Evolutionary conservation across 352 stramenopile species (phyloP), one percentile per base, ranked within the genome.

Genomic region (Phytophthora melonis): DNA sequence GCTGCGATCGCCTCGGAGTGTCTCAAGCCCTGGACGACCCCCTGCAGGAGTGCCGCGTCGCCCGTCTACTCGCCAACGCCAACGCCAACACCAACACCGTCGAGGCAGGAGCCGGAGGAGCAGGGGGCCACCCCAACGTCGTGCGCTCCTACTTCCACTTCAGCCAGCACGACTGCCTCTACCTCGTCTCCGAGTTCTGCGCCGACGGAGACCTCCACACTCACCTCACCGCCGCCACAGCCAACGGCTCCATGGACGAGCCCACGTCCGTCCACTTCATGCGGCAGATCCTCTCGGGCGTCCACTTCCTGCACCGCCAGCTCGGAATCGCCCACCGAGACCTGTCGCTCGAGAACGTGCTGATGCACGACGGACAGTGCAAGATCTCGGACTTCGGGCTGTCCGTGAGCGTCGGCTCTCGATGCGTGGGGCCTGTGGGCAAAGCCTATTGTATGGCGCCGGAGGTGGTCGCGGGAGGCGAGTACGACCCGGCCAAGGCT

Each of bases 331-430:
- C n/a, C n/a, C n/a, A n/a, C n/a, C n/a, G n/a, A n/a, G n/a, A n/a
- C n/a, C n/a, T n/a, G n/a, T n/a, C n/a, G n/a, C n/a, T 99, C 14
- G 96, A 99, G 79, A 99, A 99, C 81, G 91, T 99, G 39, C 78
- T 99, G n/a, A 82, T 99, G 27, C 71, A 67, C 8, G 52, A 79
- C 11, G 82, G 80, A 5, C 64, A 75, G 5, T 82, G 78, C 0
- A 80, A 89, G 19, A 88, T 90, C 62, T 69, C 80, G 16, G 84
- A 91, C 74, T 91, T 91, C 66, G 80, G 80, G 1, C 69, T 91
- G 1, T 91, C 76, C 25, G 80, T 69, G 0, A 72, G 65, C 73
- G 27, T 66, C 19, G 86, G 91, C 80, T 80, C 88, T 87, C 50
- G 64, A 7, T 86, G 79, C 60, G 47, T 68, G 10, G 81, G 86